These are phyloP conservation scores for Patellifolia procumbens DNA, from an alignment of 179 eudicot genomes.

Conservation along the genomic window DNA sequence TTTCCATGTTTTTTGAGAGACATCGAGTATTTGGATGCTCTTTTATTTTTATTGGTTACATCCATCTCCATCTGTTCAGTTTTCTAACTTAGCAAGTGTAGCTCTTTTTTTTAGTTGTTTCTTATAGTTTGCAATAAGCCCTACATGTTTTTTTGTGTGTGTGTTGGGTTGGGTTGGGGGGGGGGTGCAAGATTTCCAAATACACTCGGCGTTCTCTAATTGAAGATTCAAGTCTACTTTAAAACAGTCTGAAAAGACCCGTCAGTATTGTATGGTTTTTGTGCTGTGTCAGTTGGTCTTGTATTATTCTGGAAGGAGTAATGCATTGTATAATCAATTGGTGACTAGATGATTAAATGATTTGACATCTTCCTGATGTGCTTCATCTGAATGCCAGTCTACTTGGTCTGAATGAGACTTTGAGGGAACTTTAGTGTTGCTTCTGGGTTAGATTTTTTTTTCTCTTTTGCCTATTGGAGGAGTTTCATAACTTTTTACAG, in stretches of 20 bases:
- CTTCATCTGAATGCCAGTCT: neutral
- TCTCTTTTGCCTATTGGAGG: no score
- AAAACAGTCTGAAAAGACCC: neutral
- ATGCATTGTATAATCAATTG: neutral
- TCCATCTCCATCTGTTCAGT: no score
- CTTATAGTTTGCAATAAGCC: no score
- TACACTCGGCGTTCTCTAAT: no score
- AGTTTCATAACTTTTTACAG: neutral
- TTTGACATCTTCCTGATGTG: neutral
- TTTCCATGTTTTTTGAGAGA: no score
- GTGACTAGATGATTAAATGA: neutral
- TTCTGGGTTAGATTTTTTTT: neutral
- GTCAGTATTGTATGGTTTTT: neutral
- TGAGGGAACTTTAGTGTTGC: neutral
- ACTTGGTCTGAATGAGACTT: neutral
- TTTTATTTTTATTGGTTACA: no score
- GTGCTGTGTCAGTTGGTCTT: neutral
- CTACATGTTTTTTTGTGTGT: no score
- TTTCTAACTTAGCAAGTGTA: no score
- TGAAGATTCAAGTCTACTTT: neutral
- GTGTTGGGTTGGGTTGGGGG: no score
- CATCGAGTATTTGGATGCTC: neutral
- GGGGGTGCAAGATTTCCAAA: no score
- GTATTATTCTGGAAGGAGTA: neutral
- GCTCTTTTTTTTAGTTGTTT: no score